Conservation (phyloP, 768 basidiomycete genomes). For the Guyanaporus albipodus region DNA sequence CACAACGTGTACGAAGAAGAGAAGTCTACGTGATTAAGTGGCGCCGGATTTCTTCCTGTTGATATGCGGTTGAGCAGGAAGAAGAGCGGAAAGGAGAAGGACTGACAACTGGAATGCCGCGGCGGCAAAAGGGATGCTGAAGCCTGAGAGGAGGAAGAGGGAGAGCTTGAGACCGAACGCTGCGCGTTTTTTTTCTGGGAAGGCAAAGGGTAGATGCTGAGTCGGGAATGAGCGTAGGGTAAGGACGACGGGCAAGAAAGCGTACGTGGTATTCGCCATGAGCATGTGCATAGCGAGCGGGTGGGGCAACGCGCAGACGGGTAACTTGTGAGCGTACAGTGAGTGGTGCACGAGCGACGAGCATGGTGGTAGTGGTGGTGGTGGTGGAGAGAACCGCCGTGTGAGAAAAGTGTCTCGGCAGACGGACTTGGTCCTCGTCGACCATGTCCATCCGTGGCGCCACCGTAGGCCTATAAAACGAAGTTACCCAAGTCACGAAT, state of each 20-base stretch:
- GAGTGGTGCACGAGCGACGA: conserved; percentile 43
- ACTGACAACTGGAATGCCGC: conserved; percentile 63
- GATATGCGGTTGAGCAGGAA: conserved; percentile 2
- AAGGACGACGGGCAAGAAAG: too few relatives aligned
- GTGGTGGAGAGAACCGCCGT: conserved; percentile 15
- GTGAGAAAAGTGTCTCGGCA: background rate
- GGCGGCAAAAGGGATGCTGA: conserved; percentile 65
- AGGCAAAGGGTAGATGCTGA: conserved; percentile 56
- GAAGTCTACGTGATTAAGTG: conserved; percentile 17
- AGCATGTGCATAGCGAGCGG: conserved; percentile 47
- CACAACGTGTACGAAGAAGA: conserved; percentile 4
- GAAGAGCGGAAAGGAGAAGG: background rate
- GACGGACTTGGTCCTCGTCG: too few relatives aligned
- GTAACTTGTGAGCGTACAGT: conserved; percentile 37
- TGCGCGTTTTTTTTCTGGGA: conserved; percentile 48
- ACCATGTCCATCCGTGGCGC: too few relatives aligned
- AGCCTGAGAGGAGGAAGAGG: conserved; percentile 47
- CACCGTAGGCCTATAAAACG: conserved; percentile 11
- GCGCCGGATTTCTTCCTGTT: conserved; percentile 40
- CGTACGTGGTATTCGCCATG: conserved; percentile 52
- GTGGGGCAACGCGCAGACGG: conserved; percentile 22
- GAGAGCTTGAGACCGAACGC: conserved; percentile 37
- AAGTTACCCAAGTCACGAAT: too few relatives aligned
- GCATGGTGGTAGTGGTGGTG: conserved; percentile 31
- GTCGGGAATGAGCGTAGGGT: conserved; percentile 1